Base-by-base conservation (phyloP, 139 green algal genomes). In the Dunaliella primolecta region DNA sequence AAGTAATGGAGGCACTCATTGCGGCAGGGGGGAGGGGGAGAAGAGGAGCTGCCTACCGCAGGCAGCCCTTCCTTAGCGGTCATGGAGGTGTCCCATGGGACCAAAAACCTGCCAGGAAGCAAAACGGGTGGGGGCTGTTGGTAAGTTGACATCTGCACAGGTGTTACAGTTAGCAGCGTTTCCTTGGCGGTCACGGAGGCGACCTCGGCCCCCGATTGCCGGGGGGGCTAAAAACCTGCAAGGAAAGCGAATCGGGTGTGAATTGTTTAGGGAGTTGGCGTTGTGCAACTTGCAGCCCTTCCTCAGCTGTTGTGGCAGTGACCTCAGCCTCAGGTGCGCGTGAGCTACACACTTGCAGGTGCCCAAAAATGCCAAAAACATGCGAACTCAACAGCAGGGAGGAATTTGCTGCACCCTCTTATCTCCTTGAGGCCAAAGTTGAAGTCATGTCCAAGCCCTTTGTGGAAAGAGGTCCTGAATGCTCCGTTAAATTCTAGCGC, bases 301-400 rank as follows among this genome's bases (percentile, higher is more conserved):
- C 78, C 36, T 27, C 3, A 1, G 84, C 84, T 23, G 89, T 81
- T 37, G 92, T 21, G 0, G 83, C 81, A 1, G 91, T 94, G 7
- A 93, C 83, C 11, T 92, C 88, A 3, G 86, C 82, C 83, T 95
- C 93, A 25, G 91, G 86, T 35, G 89, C 83, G 83, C 91, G 90
- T 57, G 76, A 80, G 1, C 75, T 83, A 81, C 93, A 94, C 33
- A 90, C 21, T 32, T 80, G 81, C 3, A 79, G 1, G 33, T n/a
- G n/a, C n/a, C n/a, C n/a, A n/a, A n/a, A n/a, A n/a, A n/a, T n/a
- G n/a, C n/a, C n/a, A n/a, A n/a, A n/a, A n/a, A n/a, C n/a, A n/a
- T n/a, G n/a, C n/a, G n/a, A n/a, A n/a, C n/a, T n/a, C n/a, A n/a
- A n/a, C n/a, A n/a, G n/a, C n/a, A n/a, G n/a, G n/a, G n/a, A n/a